A percentile compares a stretch with the other conserved stretches of the same genome.
Evolutionary conservation across 805 yeast species (phyloP).

Genomic region (Ogataea dorogensis): DNA sequence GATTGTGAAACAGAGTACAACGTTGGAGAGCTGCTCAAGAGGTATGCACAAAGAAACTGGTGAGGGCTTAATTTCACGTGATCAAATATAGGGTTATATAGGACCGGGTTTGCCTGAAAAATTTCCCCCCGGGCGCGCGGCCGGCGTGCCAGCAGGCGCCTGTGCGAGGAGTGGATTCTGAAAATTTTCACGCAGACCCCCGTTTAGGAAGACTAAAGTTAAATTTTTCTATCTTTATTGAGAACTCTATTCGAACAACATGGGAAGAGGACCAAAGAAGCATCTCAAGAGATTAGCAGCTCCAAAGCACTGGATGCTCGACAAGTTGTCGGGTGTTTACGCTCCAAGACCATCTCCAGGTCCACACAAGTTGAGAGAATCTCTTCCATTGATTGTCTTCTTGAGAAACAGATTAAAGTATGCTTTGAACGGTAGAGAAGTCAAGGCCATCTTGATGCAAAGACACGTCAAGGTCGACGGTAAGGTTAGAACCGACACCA

Average conservation of each 20-base stretch:
- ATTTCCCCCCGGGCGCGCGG: constrained; percentile 4
- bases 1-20: constrained; percentile 39
- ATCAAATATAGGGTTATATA: background rate
- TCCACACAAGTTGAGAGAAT: constrained; percentile 99
- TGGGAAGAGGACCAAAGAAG: constrained; percentile 93
- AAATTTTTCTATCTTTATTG: constrained; percentile 13
- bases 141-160: constrained; percentile 1
- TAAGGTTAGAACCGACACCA: constrained; percentile 98
- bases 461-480: constrained; percentile 98
- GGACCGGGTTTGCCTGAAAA: constrained; percentile 9
- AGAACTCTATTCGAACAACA: constrained; percentile 37
- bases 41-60: constrained; percentile 39
- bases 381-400: constrained; percentile 94
- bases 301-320: constrained; percentile 99
- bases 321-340: constrained; percentile 98
- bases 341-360: constrained; percentile 99
- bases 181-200: constrained; percentile 15
- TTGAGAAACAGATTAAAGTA: constrained; percentile 98
- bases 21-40: constrained; percentile 45
- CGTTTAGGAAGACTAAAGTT: constrained; percentile 10
- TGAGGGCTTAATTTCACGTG: constrained; percentile 5
- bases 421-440: constrained; percentile 98
- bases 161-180: constrained; percentile 13
- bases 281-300: constrained; percentile 99
- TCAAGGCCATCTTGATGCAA: constrained; percentile 96